Evolutionary conservation across 805 yeast species (phyloP), one percentile per base, ranked within the genome.

Genomic region (Debaryomyces maramus): DNA sequence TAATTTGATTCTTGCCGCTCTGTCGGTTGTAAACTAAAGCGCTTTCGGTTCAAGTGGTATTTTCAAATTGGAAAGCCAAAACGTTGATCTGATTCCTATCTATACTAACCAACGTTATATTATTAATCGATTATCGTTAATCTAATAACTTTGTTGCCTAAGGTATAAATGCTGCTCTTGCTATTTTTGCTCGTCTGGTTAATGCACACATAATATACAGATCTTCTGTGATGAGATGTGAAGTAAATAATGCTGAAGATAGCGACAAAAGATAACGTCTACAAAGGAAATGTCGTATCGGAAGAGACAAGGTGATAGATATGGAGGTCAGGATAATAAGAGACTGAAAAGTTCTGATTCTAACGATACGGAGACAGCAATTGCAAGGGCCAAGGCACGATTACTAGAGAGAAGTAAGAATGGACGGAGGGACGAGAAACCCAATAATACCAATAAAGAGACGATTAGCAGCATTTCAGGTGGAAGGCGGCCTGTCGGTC

Each of bases 301-400:
- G 28, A 24, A 24, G 28, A 24, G 28, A 5, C 28, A 13, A 24
- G 11, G 11, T 8, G 28, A 24, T 6, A 24, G 13, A 15, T n/a
- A 24, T 10, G 10, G 28, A 15, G 13, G 13, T 24, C 15, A 15
- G 11, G 28, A 24, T 5, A 24, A 10, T 8, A 24, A 24, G 13
- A 6, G 28, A 24, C 11, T 24, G 13, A 24, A 24, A 24, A 15
- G 13, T n/a, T 15, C 6, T 13, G 13, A 7, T 24, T 24, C 28
- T 24, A 24, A 4, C 13, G 28, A 24, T 10, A 29, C 38, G 3
- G 11, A 29, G 3, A 40, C 31, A 17, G 45, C 45, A 5, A 43
- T 43, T 19, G 42, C 39, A 16, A 32, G 28, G 13, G 47, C 49
- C 21, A 43, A 40, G 24, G 39, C 36, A 15, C 29, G 47, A 11